Evolutionary conservation across 2,329 filamentous ascomycete genomes (phyloP), one percentile per base, ranked within the genome.

Genomic region (Aspergillus hiratsukae): DNA sequence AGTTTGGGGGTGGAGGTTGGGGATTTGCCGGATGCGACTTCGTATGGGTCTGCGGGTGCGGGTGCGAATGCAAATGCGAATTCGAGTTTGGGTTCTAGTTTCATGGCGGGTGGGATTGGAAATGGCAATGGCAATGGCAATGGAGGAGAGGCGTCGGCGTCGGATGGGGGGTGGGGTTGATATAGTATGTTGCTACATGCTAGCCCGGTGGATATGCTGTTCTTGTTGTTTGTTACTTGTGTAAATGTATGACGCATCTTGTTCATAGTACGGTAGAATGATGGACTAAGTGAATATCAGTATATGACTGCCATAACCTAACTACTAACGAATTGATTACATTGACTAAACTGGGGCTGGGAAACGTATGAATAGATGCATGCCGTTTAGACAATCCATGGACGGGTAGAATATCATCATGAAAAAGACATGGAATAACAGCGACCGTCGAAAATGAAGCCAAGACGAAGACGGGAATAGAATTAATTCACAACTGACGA

Each of bases 1-100:
- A 35, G 11, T 17, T 0, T 35, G 31, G 31, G 31, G 3, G 65
- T 60, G 17, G 48, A 75, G n/a, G 64, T 35, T 11, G 31, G 31
- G 6, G 31, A 35, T 35, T 17, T 35, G 11, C 31, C 31, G 1
- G 31, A 35, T 35, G 31, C 31, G 14, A 11, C 31, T 6, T 35
- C 14, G 11, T 31, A 11, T 14, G 14, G 11, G 11, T 11, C 31
- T 11, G 14, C 11, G 3, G 11, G 5, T 35, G 31, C 11, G 31
- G 31, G 11, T 35, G 31, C 11, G 0, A 35, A 35, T 35, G 11
- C 11, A 2, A 35, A 35, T 31, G 29, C 11, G 4, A 35, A 35
- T 17, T 5, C 11, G 11, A 35, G 17, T 17, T 14, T 11, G 11
- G 17, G 11, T 35, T 5, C 31, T 11, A 6, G 31, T 35, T 35